Percentiles rank a stretch among this genome's conserved stretches.
These are phyloP conservation scores for Quillaja saponaria DNA, from an alignment of 306 rosid species.

Conservation along the genomic window DNA sequence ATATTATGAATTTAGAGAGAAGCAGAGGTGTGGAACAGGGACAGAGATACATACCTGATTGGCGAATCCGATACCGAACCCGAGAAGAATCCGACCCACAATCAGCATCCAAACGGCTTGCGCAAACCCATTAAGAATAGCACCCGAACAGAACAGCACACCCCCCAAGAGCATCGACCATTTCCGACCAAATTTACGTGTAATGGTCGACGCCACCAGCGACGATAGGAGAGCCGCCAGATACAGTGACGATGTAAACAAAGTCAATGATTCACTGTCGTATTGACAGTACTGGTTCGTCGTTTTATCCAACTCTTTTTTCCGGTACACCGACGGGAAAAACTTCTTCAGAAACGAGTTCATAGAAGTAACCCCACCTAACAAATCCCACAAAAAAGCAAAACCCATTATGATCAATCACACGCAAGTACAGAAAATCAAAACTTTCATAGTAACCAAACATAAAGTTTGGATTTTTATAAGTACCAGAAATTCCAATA, in stretches of 20 bases:
- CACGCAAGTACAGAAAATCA: not conserved
- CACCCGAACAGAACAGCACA: slow-evolving; percentile 63
- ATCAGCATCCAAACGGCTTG: slow-evolving; percentile 66
- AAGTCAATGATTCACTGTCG: slow-evolving; percentile 63
- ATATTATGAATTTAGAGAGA: too few relatives aligned
- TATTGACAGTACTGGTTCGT: slow-evolving; percentile 77
- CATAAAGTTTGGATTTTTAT: not conserved
- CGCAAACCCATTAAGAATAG: slow-evolving; percentile 72
- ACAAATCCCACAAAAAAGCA: not conserved
- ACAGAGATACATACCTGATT: slow-evolving; percentile 64
- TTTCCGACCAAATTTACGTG: slow-evolving; percentile 72
- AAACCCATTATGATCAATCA: not conserved
- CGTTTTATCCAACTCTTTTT: slow-evolving; percentile 36
- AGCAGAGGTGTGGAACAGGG: too few relatives aligned
- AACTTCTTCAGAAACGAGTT: slow-evolving; percentile 69
- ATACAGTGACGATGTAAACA: slow-evolving; percentile 90
- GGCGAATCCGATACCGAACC: slow-evolving; percentile 90
- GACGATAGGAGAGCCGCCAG: slow-evolving; percentile 86
- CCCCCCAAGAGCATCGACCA: slow-evolving; percentile 88
- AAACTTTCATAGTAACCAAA: not conserved
- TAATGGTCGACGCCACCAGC: slow-evolving; percentile 66
- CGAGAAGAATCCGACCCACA: slow-evolving; percentile 87
- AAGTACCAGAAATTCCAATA: slow-evolving; percentile 85
- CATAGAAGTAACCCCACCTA: slow-evolving; percentile 96
- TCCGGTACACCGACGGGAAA: slow-evolving; percentile 64